A percentile compares a stretch with the other conserved stretches of the same genome.
Conservation (phyloP, 768 basidiomycete species). For the Paxillus ammoniavirescens region DNA sequence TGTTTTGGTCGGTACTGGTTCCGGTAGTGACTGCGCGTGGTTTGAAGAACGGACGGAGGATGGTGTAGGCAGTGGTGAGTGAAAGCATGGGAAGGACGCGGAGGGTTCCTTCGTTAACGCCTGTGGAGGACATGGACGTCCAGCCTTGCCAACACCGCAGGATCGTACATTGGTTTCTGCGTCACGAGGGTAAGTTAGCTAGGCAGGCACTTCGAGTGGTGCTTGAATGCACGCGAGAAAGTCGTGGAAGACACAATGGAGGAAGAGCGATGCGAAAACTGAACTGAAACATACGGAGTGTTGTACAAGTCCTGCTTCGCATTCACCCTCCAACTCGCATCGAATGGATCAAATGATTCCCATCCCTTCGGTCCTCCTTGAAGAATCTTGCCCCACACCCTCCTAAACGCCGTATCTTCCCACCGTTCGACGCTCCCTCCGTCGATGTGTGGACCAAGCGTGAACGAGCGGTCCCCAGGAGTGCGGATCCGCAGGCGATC, state of each 20-base stretch:
- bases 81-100: slow-evolving; percentile 57
- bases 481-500: slow-evolving; percentile 73
- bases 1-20: not conserved
- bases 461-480: slow-evolving; percentile 68
- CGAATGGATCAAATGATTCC: slow-evolving; percentile 50
- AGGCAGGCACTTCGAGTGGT: not conserved
- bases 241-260: not conserved
- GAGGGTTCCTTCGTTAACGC: slow-evolving; percentile 60
- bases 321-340: slow-evolving; percentile 43
- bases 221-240: no score
- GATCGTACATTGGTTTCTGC: slow-evolving; percentile 51
- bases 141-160: slow-evolving; percentile 61
- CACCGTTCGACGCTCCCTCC: slow-evolving; percentile 55
- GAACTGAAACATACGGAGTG: slow-evolving; percentile 39
- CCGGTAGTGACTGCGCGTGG: slow-evolving; percentile 20
- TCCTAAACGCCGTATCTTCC: slow-evolving; percentile 46
- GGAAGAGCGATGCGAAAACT: slow-evolving; percentile 4
- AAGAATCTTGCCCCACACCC: slow-evolving; percentile 44
- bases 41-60: slow-evolving; percentile 68
- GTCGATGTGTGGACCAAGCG: slow-evolving; percentile 61
- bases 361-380: slow-evolving; percentile 38
- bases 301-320: slow-evolving; percentile 64
- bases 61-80: slow-evolving; percentile 56
- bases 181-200: slow-evolving; percentile 2
- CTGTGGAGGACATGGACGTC: slow-evolving; percentile 53